These are phyloP conservation scores for Rhodosporidiobolus sp. DNA, from an alignment of 768 basidiomycete species.

Conservation along the genomic window DNA sequence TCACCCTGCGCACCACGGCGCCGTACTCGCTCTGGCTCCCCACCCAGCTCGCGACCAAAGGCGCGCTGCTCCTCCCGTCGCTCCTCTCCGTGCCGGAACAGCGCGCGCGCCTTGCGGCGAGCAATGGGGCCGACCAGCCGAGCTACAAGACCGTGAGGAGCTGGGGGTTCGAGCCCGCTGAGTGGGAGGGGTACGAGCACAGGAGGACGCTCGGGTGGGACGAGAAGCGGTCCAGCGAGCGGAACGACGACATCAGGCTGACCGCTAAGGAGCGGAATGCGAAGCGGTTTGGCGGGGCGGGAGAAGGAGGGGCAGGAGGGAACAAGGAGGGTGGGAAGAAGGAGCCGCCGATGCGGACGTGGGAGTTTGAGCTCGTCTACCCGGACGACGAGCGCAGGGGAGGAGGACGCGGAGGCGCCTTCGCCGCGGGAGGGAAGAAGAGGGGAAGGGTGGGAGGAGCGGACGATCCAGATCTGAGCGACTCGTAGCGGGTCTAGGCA, in stretches of 20 bases:
- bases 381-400: conserved; percentile 5
- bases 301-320: background rate
- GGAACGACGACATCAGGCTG: conserved; percentile 61
- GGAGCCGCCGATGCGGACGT: conserved; percentile 27
- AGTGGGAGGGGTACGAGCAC: conserved; percentile 85
- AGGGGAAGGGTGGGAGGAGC: background rate
- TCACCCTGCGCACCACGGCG: conserved; percentile 78
- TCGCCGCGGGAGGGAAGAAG: background rate
- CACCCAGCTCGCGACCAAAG: conserved; percentile 43
- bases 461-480: background rate
- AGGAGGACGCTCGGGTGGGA: conserved; percentile 84
- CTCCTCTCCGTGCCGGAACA: conserved; percentile 29
- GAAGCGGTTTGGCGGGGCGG: background rate
- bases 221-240: conserved; percentile 62
- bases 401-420: background rate
- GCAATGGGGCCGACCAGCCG: conserved; percentile 9
- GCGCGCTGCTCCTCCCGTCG: conserved; percentile 36
- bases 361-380: conserved; percentile 33
- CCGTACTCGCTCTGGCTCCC: conserved; percentile 84
- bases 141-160: conserved; percentile 68
- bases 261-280: conserved; percentile 28
- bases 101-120: background rate
- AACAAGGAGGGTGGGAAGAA: conserved; percentile 3
- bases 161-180: conserved; percentile 66
- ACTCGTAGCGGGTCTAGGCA: background rate